Evolutionary conservation across 768 basidiomycete species (phyloP).

Genomic region (Pleurotus giganteus): DNA sequence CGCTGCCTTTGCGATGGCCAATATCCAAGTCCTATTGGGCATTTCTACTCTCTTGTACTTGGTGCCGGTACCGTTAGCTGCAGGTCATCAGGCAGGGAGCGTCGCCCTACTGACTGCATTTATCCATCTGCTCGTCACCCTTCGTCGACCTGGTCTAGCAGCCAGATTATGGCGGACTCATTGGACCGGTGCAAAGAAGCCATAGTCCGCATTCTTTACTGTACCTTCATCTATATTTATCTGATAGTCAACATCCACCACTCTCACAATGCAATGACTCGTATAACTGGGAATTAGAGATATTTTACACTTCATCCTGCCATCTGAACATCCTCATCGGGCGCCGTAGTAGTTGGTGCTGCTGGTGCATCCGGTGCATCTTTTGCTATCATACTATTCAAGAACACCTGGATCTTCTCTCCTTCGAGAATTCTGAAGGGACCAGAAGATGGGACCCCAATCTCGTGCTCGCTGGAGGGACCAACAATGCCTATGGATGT

Average conservation of each 20-base stretch:
- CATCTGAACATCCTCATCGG: slow-evolving; percentile 88
- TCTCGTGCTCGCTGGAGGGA: slow-evolving; percentile 59
- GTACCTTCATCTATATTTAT: neutral
- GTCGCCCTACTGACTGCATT: slow-evolving; percentile 83
- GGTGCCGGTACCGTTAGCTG: slow-evolving; percentile 90
- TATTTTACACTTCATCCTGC: slow-evolving; percentile 42
- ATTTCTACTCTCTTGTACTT: slow-evolving; percentile 84
- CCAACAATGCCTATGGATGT: slow-evolving; percentile 95
- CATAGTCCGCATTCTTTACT: slow-evolving; percentile 9
- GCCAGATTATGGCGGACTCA: slow-evolving; percentile 56
- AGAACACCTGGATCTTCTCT: slow-evolving; percentile 67
- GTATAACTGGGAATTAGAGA: neutral
- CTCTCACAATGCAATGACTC: slow-evolving; percentile 11
- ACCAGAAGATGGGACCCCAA: slow-evolving; percentile 46
- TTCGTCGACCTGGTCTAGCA: slow-evolving; percentile 67
- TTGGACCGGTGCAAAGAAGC: neutral
- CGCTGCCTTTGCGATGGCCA: slow-evolving; percentile 75
- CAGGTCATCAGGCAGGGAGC: slow-evolving; percentile 94
- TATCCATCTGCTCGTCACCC: slow-evolving; percentile 68
- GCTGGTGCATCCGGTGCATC: slow-evolving; percentile 36
- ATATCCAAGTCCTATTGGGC: slow-evolving; percentile 71
- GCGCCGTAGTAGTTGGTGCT: slow-evolving; percentile 31
- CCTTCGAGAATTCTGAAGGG: slow-evolving; percentile 89
- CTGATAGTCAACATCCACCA: slow-evolving; percentile 5
- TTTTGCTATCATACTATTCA: slow-evolving; percentile 77